phyloP scores from a whole-genome alignment of 1,284 basidiomycete genomes.

The Stereum hirsutum region DNA sequence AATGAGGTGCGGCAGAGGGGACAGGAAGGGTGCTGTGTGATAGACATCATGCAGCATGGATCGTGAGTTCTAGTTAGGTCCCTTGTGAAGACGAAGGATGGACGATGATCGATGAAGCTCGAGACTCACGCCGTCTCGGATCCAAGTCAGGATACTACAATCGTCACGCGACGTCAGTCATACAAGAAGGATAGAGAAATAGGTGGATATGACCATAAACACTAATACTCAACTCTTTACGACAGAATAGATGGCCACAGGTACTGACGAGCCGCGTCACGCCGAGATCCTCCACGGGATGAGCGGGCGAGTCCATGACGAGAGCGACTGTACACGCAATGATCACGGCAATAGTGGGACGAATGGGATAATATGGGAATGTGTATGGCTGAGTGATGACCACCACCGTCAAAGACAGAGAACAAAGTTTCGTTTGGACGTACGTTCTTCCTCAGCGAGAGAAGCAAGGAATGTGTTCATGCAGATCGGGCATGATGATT shows the following conservation, averaged over 20 bases:
- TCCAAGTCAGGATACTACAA: conserved; percentile 64
- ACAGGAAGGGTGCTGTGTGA: conserved; percentile 45
- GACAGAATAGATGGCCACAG: conserved; percentile 68
- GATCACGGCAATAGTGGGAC: too few species aligned
- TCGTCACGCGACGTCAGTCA: too few species aligned
- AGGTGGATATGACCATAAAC: not conserved
- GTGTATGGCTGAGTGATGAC: too few species aligned
- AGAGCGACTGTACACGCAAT: too few species aligned
- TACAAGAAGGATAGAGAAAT: conserved; percentile 4
- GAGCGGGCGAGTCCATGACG: conserved; percentile 68
- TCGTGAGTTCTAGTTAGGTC: too few species aligned
- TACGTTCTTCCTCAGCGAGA: conserved; percentile 67
- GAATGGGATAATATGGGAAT: too few species aligned
- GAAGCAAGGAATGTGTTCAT: conserved; percentile 52
- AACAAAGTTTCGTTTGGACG: too few species aligned
- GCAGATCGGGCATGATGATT: conserved; percentile 64
- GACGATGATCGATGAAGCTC: not conserved
- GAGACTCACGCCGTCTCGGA: conserved; percentile 44
- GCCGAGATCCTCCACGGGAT: conserved; percentile 55
- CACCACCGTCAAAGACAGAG: too few species aligned
- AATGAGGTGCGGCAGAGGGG: conserved; percentile 50
- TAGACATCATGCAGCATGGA: too few species aligned
- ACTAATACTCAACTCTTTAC: conserved; percentile 47
- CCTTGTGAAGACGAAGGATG: not conserved
- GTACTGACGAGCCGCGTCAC: conserved; percentile 50